phyloP scores from a whole-genome alignment of 176 grass and related monocot species.

The Saccharum spontaneum region DNA sequence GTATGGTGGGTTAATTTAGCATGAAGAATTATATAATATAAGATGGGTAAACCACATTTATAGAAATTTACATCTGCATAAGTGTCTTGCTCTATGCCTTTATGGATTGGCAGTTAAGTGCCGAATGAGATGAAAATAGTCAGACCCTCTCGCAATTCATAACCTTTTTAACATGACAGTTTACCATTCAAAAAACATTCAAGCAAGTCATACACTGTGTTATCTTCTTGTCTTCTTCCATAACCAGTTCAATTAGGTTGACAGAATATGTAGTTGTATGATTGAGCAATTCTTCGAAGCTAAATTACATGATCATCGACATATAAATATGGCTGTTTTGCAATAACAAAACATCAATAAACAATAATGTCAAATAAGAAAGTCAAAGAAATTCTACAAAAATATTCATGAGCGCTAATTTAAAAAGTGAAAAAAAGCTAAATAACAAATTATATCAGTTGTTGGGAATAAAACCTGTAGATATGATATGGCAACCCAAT shows the following conservation, averaged over 20 bases:
- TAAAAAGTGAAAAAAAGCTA: not conserved
- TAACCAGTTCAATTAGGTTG: conserved; percentile 1
- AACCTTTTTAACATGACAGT: not conserved
- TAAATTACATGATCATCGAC: not conserved
- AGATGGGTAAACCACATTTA: not conserved
- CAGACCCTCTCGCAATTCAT: not conserved
- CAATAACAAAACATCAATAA: not conserved
- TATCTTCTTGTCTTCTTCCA: conserved; percentile 10
- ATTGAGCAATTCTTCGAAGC: not conserved
- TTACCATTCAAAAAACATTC: not conserved
- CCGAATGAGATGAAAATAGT: conserved; percentile 26
- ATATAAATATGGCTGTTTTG: not conserved
- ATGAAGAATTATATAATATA: not conserved
- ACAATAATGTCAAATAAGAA: conserved; percentile 3
- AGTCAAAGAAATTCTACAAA: conserved; percentile 6
- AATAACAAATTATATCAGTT: conserved; percentile 3
- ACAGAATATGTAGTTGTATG: conserved; percentile 6
- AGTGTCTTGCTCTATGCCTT: not conserved
- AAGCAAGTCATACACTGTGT: not conserved
- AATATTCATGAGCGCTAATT: not conserved
- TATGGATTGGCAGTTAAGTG: not conserved
- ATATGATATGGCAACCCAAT: conserved; percentile 74
- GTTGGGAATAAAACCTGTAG: conserved; percentile 61
- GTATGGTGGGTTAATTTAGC: not conserved
- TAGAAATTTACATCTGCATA: not conserved